Base-by-base conservation (phyloP, 371 early-diverging fungal species). In the Mucor mucedo region DNA sequence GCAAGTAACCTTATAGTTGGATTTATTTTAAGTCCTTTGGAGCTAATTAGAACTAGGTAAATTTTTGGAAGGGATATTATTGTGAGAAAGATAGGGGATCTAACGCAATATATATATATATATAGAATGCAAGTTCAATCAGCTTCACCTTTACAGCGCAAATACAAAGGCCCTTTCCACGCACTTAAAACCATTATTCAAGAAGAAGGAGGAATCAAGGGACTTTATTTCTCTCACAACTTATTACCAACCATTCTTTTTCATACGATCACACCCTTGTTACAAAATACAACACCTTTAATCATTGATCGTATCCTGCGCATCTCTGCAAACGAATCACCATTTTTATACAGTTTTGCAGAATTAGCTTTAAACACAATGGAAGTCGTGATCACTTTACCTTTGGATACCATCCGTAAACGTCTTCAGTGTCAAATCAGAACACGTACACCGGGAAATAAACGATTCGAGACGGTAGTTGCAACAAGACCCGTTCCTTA, bases 331-430 rank as follows among this genome's bases (percentile, higher is more conserved):
- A 78, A 72, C 2, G 85, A 89, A 50, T 85, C 87, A 0, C 94
- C 95, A 1, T 75, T 91, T 53, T 53, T 86, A 38, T 89, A 87
- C 54, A 83, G 87, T 9, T 60, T 91, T 38, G 84, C 84, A 4
- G 92, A 93, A 68, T 71, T 95, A 3, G 82, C 77, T 0, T 68
- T 92, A n/a, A 86, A 84, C 33, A 84, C 88, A 0, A 41, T 94
- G 5, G 89, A 95, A 40, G 75, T 94, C 32, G 60, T 87, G 41
- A 84, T 97, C 21, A 86, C 88, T 47, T 65, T 95, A 53, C 98
- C 98, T 0, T 63, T 98, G 6, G 96, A 97, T 44, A 97, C 97
- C 3, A 85, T 93, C 53, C 88, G 95, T 30, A 86, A 90, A 52
- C 83, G 98, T 14, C 78, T 98, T 52, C 91, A 93, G 61, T 87